Evolutionary conservation across 345 rosid species (phyloP), one percentile per base, ranked within the genome.

Genomic region (Carallia brachiata): DNA sequence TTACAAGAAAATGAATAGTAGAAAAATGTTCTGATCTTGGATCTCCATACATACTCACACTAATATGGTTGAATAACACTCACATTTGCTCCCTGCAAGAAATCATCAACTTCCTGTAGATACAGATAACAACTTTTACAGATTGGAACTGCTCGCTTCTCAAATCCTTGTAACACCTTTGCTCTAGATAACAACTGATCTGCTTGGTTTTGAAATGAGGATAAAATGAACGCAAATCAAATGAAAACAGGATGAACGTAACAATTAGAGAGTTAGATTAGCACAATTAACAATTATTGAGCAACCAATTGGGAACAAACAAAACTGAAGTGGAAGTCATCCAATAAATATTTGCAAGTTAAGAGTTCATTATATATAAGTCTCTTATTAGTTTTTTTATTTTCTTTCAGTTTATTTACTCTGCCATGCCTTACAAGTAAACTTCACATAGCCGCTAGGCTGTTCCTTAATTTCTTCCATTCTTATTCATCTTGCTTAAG

Each of bases 11-110:
- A 53, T 28, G 6, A 17, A 40, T 0, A 15, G 32, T 28, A 53
- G 5, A 16, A 55, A 54, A 31, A 27, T 7, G 13, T n/a, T 36
- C 15, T 2, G 18, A 52, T 16, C 31, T 44, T 37, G 16, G 6
- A 53, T 5, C 39, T 54, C 16, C 30, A 63, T 27, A 50, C 37
- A 18, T 15, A 56, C 2, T 15, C 19, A 40, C 19, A 61, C 19
- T 40, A 48, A 59, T 10, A 52, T 3, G 0, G 48, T 23, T 16
- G 47, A 57, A 36, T 16, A 57, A 34, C 54, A 75, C 78, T 75
- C 73, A 75, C 78, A 75, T 70, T 70, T 75, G 78, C 48, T 75
- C 74, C 27, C 66, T 75, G 37, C 78, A 75, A 37, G 78, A 69
- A 57, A 70, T 19, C 52, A 75, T 59, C 73, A 75, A 60, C 61